These are phyloP conservation scores for Emericellopsis terricola DNA, from an alignment of 495 filamentous ascomycete genomes.

Conservation along the genomic window DNA sequence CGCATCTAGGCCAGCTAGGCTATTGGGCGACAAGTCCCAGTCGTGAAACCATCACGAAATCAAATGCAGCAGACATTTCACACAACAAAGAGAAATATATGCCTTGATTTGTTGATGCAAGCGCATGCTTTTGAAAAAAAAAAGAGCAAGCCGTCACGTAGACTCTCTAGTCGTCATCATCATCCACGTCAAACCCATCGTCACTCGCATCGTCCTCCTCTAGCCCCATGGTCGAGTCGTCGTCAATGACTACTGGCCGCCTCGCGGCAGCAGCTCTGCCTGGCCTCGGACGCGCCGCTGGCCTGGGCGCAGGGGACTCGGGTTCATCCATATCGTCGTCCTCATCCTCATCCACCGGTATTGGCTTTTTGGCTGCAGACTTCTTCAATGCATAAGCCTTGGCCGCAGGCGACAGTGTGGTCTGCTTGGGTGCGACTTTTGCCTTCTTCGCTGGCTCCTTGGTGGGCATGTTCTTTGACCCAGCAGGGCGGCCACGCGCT, in stretches of 20 bases:
- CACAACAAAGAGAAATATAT: too few relatives aligned
- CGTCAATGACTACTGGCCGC: slow-evolving; percentile 20
- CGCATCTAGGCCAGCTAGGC: too few relatives aligned
- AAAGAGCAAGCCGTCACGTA: too few relatives aligned
- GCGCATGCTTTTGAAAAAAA: too few relatives aligned
- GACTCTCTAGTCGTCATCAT: too few relatives aligned
- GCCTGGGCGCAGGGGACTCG: slow-evolving; percentile 19
- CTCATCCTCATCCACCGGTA: slow-evolving; percentile 26
- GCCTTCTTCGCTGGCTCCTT: slow-evolving; percentile 9
- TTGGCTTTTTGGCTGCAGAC: slow-evolving; percentile 29
- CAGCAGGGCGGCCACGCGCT: slow-evolving; percentile 32
- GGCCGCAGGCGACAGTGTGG: slow-evolving; percentile 50
- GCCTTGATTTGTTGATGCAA: too few relatives aligned
- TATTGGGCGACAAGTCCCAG: too few relatives aligned
- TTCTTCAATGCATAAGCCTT: slow-evolving; percentile 45
- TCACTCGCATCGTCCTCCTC: slow-evolving; percentile 17
- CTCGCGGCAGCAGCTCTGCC: slow-evolving; percentile 26
- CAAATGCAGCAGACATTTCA: too few relatives aligned
- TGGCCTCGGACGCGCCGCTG: slow-evolving; percentile 22
- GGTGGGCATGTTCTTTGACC: slow-evolving; percentile 26
- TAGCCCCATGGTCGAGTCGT: slow-evolving; percentile 17
- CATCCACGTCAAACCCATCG: slow-evolving; percentile 14
- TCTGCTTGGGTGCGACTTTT: slow-evolving; percentile 10
- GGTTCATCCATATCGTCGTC: slow-evolving; percentile 17
- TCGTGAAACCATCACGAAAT: too few relatives aligned